These are phyloP conservation scores for Begonia fuchsioides DNA, from an alignment of 306 rosid genomes.

Conservation along the genomic window DNA sequence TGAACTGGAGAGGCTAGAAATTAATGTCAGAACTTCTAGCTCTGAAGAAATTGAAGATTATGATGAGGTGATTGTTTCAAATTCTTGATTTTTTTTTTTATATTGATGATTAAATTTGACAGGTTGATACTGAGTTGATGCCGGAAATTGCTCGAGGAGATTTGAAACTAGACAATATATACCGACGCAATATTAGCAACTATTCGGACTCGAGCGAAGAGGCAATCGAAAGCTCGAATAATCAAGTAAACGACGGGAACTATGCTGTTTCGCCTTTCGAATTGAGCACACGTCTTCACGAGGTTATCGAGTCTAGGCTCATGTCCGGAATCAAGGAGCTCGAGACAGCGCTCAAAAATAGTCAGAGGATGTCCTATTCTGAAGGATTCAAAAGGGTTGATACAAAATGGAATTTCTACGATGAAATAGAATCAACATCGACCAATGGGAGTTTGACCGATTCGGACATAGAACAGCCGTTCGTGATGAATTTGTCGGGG, in stretches of 20 bases:
- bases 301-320: constrained; percentile 56
- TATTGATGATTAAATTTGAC: no score
- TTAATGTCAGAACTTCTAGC: constrained; percentile 43
- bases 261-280: constrained; percentile 63
- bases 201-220: constrained; percentile 21
- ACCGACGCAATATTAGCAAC: constrained; percentile 6
- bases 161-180: constrained; percentile 29
- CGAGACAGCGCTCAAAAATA: constrained; percentile 51
- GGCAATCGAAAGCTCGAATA: constrained; percentile 16
- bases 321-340: constrained; percentile 62
- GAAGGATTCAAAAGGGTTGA: constrained; percentile 16
- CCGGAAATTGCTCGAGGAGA: constrained; percentile 53
- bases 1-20: constrained; percentile 77
- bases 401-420: not conserved
- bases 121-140: constrained; percentile 49
- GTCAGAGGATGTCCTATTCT: constrained; percentile 24
- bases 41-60: constrained; percentile 32
- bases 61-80: constrained; percentile 41
- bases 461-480: not conserved
- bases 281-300: constrained; percentile 54
- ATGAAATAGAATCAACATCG: not conserved
- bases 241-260: constrained; percentile 18
- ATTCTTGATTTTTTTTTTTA: no score
- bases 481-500: not conserved
- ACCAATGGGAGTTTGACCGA: not conserved